Base-by-base conservation (phyloP, 805 yeast species). In the Candida nemodendra region DNA sequence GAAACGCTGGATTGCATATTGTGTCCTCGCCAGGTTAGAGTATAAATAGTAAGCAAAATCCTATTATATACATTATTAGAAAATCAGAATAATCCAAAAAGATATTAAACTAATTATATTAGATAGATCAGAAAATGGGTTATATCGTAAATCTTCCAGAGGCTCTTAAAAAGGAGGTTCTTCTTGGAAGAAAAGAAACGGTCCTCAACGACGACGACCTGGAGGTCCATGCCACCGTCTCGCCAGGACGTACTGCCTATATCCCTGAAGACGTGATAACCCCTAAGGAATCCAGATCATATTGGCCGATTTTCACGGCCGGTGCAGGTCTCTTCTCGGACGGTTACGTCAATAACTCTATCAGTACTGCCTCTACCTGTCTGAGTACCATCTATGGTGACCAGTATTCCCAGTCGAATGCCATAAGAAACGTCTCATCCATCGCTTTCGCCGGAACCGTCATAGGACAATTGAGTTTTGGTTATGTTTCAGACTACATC, bases 261-360 rank as follows among this genome's bases (percentile, higher is more conserved):
- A 23, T 59, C 22, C 40, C 54, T 11, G 62, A 58, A 38, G 56
- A 50, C 4, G 53, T 43, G 8, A 46, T 58, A 27, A 46, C 47
- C 4, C 56, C 59, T 8, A 18, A 41, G 11, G 60, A 48, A 16
- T 37, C 47, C 12, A 58, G 46, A 23, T 44, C 56, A 5, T 54
- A 64, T 47, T 75, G 88, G 83, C 80, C 93, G 5, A 79, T 85
- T 34, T 69, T 84, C 45, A 81, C 87, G 9, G 81, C 95, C 1
- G 97, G 97, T 45, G 93, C 96, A 0, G 97, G 96, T 38, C 71
- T 90, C 31, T 89, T 90, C 64, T 82, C 95, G 25, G 98, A 91
- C 64, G 97, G 97, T 37, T 90, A 89, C 59, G 83, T 87, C 44
- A 89, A 89, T 61, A 87, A 86, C 64, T 80, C 93, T 36, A 84